These are phyloP conservation scores for Boletus reticuloceps DNA, from an alignment of 768 basidiomycete genomes.

Conservation along the genomic window DNA sequence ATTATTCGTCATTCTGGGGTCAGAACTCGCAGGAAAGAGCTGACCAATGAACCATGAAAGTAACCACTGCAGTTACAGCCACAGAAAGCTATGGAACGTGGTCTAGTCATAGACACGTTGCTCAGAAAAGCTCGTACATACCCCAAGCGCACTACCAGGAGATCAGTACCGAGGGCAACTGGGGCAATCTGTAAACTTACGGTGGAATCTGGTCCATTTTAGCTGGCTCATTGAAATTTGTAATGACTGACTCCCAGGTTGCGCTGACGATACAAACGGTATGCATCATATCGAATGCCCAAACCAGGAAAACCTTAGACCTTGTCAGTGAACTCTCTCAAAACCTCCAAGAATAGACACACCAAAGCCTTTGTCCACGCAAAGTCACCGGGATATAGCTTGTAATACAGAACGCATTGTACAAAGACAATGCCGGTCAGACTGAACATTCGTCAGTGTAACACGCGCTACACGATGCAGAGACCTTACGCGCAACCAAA, in stretches of 20 bases:
- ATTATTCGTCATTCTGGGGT: neutral
- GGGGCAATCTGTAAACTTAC: conserved; percentile 6
- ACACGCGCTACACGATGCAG: neutral
- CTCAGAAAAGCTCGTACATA: conserved; percentile 1
- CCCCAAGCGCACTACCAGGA: conserved; percentile 25
- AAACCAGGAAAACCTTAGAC: conserved; percentile 26
- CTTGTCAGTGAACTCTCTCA: neutral
- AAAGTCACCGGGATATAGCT: conserved; percentile 30
- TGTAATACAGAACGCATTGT: conserved; percentile 30
- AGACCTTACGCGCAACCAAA: conserved; percentile 26
- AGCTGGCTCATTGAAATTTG: conserved; percentile 22
- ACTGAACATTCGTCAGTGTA: conserved; percentile 16
- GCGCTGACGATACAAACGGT: conserved; percentile 26
- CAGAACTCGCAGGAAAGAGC: neutral
- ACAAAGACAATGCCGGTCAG: conserved; percentile 33
- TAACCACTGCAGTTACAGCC: conserved; percentile 29
- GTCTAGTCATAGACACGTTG: neutral
- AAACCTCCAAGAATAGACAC: neutral
- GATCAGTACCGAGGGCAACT: neutral
- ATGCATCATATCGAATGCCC: conserved; percentile 29
- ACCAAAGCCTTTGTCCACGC: conserved; percentile 29
- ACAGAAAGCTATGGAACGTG: conserved; percentile 25
- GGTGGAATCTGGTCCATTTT: conserved; percentile 29
- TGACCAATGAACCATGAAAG: conserved; percentile 34
- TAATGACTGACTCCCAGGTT: conserved; percentile 28